These are phyloP conservation scores for Mortierella sp. DNA, from an alignment of 371 early-diverging fungal genomes.

Conservation along the genomic window DNA sequence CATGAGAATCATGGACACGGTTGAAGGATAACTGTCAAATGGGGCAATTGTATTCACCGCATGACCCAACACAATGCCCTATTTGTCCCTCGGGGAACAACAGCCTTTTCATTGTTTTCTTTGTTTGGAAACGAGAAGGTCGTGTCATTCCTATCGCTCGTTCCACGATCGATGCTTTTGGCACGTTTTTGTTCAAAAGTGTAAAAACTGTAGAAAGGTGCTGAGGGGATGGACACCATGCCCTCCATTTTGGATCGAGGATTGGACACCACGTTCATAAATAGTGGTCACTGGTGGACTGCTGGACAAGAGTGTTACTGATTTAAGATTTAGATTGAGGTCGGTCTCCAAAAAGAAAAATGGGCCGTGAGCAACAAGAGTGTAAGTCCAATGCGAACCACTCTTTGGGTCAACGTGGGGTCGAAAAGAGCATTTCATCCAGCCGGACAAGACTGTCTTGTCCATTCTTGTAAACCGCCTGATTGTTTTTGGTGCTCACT, in stretches of 20 bases:
- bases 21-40: not conserved
- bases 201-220: no score
- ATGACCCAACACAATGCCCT: not conserved
- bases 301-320: no score
- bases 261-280: not conserved
- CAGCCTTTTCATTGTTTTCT: not conserved
- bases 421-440: not conserved
- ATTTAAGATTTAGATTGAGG: not conserved
- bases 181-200: not conserved
- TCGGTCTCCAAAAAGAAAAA: not conserved
- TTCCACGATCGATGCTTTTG: no score
- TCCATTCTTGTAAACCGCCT: not conserved
- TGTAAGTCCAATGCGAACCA: not conserved
- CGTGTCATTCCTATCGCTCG: no score
- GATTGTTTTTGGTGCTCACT: not conserved
- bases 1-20: not conserved
- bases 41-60: not conserved
- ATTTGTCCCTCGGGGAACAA: not conserved
- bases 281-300: not conserved
- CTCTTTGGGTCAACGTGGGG: not conserved
- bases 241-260: not conserved
- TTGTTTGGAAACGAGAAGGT: not conserved
- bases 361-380: not conserved
- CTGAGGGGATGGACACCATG: not conserved
- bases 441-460: not conserved